Percentiles rank a stretch among this genome's conserved stretches.
phyloP scores from a whole-genome alignment of 75 land plant genomes.

The Pinus tabuliformis region DNA sequence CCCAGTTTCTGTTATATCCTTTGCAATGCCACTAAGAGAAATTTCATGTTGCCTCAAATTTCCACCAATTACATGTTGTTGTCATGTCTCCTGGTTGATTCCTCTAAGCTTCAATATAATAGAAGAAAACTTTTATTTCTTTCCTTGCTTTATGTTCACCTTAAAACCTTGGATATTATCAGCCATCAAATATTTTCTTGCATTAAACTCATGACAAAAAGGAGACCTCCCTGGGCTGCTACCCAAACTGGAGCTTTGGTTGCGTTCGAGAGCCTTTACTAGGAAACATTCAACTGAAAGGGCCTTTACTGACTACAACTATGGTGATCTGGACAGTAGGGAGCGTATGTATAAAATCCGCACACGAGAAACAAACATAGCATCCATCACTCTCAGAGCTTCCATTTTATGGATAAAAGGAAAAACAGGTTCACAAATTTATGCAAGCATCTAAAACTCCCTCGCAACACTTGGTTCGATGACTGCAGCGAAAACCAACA shows the following conservation, averaged over 20 bases:
- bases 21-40: no score
- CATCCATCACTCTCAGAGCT: conserved; percentile 35
- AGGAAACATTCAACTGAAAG: conserved; percentile 40
- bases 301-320: conserved; percentile 39
- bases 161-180: conserved; percentile 24
- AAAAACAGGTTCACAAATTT: conserved; percentile 45
- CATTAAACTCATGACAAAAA: conserved; percentile 10
- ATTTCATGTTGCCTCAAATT: no score
- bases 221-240: conserved; percentile 39
- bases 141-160: conserved; percentile 37
- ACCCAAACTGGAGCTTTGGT: conserved; percentile 22
- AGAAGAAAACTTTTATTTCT: conserved; percentile 42
- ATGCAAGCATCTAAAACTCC: conserved; percentile 51
- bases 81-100: conserved; percentile 38
- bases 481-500: conserved; percentile 42
- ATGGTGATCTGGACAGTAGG: conserved; percentile 34
- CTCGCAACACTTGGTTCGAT: conserved; percentile 50
- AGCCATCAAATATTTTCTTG: conserved; percentile 14
- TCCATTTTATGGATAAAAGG: conserved; percentile 43
- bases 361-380: conserved; percentile 52
- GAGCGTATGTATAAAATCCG: conserved; percentile 47
- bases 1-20: no score
- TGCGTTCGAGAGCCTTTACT: conserved; percentile 25
- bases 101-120: conserved; percentile 39
- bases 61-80: conserved; percentile 41